Conservation (phyloP, 805 yeast genomes). For the Saccharomycopsis oosterbeekiorum region DNA sequence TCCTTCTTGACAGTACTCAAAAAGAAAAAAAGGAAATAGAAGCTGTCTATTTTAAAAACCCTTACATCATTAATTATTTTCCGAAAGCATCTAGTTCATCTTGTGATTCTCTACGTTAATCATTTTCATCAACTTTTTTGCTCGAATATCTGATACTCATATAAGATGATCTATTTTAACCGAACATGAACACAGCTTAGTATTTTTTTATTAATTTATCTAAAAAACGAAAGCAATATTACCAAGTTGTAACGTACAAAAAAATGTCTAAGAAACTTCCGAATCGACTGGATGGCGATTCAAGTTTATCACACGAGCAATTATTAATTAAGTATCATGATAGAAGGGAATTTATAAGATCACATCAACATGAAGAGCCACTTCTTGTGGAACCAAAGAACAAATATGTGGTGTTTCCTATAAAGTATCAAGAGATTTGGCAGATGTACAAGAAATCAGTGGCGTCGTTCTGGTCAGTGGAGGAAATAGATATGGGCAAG, state of each 20-base stretch:
- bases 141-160: too few species aligned
- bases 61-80: background rate
- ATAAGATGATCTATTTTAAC: too few species aligned
- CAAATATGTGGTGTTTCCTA: constrained; percentile 91
- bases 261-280: background rate
- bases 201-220: too few species aligned
- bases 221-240: too few species aligned
- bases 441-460: constrained; percentile 98
- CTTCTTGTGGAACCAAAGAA: constrained; percentile 70
- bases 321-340: constrained; percentile 52
- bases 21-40: too few species aligned
- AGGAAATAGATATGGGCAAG: constrained; percentile 92
- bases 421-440: constrained; percentile 96
- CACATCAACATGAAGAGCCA: constrained; percentile 80
- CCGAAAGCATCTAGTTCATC: background rate
- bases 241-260: background rate
- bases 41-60: too few species aligned
- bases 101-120: background rate
- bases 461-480: constrained; percentile 99
- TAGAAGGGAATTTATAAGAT: constrained; percentile 65
- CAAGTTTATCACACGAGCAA: constrained; percentile 31
- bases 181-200: too few species aligned
- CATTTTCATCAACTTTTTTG: too few species aligned
- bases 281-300: background rate
- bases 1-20: too few species aligned